phyloP scores from a whole-genome alignment of 352 stramenopile species.

The Globisporangium iwayamae region DNA sequence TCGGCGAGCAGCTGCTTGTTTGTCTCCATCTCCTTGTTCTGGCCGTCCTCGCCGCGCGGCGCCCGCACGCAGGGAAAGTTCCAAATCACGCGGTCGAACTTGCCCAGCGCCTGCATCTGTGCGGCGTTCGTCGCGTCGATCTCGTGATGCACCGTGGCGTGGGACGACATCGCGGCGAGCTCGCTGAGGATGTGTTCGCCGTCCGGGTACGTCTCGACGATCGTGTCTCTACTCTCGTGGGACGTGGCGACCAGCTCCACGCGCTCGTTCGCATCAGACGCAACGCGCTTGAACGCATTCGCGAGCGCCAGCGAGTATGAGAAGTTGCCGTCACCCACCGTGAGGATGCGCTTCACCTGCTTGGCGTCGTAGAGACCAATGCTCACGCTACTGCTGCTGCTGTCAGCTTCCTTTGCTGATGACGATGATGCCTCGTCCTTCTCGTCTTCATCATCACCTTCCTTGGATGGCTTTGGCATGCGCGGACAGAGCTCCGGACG shows the following conservation, averaged over 20 bases:
- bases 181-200: conserved; percentile 74
- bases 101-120: conserved; percentile 65
- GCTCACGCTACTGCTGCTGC: background rate
- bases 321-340: conserved; percentile 96
- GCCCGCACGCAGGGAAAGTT: conserved; percentile 96
- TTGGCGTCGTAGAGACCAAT: conserved; percentile 64
- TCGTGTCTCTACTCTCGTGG: conserved; percentile 86
- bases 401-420: background rate
- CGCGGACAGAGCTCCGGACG: conserved; percentile 73
- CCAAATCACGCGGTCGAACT: conserved; percentile 94
- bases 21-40: conserved; percentile 94
- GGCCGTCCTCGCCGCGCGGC: conserved; percentile 90
- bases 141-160: conserved; percentile 80
- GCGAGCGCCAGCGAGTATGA: conserved; percentile 92
- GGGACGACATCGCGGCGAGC: conserved; percentile 41
- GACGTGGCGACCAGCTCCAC: conserved; percentile 87
- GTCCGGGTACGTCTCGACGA: conserved; percentile 90
- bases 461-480: conserved; percentile 19
- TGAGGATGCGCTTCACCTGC: conserved; percentile 67
- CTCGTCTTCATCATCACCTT: background rate
- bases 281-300: conserved; percentile 32
- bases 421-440: conserved; percentile 1
- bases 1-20: conserved; percentile 91
- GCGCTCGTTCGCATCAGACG: conserved; percentile 1
- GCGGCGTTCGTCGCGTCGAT: conserved; percentile 88